Conservation (phyloP, 176 grass and related monocot genomes). For the Cenchrus purpureus region DNA sequence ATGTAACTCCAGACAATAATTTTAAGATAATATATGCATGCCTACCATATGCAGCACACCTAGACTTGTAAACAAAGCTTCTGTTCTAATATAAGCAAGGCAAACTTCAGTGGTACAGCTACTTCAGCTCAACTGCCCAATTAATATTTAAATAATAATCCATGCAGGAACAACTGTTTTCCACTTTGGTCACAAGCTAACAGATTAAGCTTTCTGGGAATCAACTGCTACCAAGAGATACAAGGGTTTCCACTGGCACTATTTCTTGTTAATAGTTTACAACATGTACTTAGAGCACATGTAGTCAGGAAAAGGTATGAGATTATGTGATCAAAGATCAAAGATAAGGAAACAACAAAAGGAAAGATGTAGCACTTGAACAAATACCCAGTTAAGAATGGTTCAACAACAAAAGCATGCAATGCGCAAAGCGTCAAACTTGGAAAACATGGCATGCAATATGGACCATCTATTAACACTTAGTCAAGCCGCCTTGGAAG, state of each 20-base stretch:
- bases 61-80: slow-evolving; percentile 25
- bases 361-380: neutral
- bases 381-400: slow-evolving; percentile 11
- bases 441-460: neutral
- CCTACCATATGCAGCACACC: neutral
- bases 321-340: neutral
- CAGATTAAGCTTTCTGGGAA: slow-evolving; percentile 3
- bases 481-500: neutral
- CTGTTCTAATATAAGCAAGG: neutral
- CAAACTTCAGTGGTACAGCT: neutral
- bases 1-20: neutral
- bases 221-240: slow-evolving; percentile 3
- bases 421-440: neutral
- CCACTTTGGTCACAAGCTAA: neutral
- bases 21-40: neutral
- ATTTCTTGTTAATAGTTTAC: neutral
- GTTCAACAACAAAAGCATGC: neutral
- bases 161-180: neutral
- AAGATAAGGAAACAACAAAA: neutral
- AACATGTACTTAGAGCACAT: slow-evolving; percentile 16
- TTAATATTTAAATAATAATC: neutral
- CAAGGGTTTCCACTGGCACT: slow-evolving; percentile 3
- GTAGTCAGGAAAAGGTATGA: neutral
- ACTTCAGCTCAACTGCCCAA: neutral
- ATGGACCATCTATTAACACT: neutral